These are phyloP conservation scores for Endotrypanum monterogeii DNA, from an alignment of 208 protist genomes.

Conservation along the genomic window DNA sequence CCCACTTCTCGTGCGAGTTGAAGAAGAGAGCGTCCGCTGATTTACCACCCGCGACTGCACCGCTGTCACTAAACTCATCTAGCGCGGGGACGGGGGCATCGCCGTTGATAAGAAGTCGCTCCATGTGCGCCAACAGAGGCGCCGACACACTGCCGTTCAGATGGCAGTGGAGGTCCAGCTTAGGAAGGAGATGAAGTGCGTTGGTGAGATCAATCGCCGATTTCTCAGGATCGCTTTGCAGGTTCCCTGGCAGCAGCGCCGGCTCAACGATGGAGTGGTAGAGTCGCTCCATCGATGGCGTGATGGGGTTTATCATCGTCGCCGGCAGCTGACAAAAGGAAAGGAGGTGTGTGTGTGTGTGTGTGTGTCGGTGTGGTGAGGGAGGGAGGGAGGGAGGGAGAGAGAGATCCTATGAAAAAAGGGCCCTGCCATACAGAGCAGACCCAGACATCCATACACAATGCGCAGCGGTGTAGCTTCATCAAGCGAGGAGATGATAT, in stretches of 20 bases:
- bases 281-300: not conserved
- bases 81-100: not conserved
- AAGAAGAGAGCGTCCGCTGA: conserved; percentile 23
- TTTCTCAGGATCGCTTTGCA: not conserved
- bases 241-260: not conserved
- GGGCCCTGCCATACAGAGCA: not conserved
- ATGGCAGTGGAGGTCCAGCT: conserved; percentile 77
- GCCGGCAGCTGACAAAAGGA: not conserved
- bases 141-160: conserved; percentile 78
- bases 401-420: no score
- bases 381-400: not conserved
- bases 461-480: no score
- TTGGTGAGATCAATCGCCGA: conserved; percentile 4
- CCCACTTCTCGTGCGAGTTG: conserved; percentile 27
- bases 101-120: conserved; percentile 27
- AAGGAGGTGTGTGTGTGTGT: not conserved
- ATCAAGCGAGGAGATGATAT: no score
- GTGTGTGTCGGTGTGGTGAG: not conserved
- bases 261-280: conserved; percentile 10
- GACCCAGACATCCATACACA: not conserved
- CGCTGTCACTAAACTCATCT: not conserved
- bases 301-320: not conserved
- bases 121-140: conserved; percentile 53
- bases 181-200: conserved; percentile 42
- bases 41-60: not conserved